Conservation (phyloP, 2,329 filamentous ascomycete genomes). For the Alternaria novae-zelandiae region DNA sequence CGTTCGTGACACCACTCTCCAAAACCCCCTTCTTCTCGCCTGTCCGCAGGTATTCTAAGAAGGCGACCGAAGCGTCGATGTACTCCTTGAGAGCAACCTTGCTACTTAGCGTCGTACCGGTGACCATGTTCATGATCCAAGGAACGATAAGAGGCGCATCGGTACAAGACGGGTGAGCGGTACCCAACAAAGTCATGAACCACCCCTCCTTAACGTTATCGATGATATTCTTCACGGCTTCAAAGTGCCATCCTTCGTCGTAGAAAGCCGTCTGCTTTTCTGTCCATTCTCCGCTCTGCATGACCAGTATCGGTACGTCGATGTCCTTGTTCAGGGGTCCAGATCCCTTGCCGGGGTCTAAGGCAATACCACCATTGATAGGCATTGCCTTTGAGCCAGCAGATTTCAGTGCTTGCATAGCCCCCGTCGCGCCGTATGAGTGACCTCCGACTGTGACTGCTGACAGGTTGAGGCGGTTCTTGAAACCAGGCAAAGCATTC, state of each 20-base stretch:
- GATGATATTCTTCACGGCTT: slow-evolving; percentile 65
- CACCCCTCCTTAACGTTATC: slow-evolving; percentile 55
- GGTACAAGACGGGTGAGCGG: slow-evolving; percentile 68
- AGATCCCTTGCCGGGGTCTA: slow-evolving; percentile 71
- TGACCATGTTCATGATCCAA: slow-evolving; percentile 65
- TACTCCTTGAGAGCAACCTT: slow-evolving; percentile 65
- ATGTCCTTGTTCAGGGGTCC: slow-evolving; percentile 67
- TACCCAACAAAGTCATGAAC: slow-evolving; percentile 53
- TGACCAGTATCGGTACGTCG: slow-evolving; percentile 63
- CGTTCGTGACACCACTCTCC: slow-evolving; percentile 55
- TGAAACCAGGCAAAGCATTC: slow-evolving; percentile 56
- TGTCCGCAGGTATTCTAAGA: slow-evolving; percentile 57
- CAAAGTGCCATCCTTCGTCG: slow-evolving; percentile 66
- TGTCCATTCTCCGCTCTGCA: slow-evolving; percentile 72
- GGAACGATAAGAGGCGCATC: slow-evolving; percentile 71
- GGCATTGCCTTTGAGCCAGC: slow-evolving; percentile 53
- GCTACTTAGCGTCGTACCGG: slow-evolving; percentile 65
- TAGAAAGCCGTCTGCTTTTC: slow-evolving; percentile 64
- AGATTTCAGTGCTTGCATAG: slow-evolving; percentile 64
- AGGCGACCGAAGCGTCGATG: slow-evolving; percentile 64
- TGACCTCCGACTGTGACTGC: slow-evolving; percentile 67
- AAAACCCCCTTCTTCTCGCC: slow-evolving; percentile 57
- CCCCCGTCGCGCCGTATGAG: slow-evolving; percentile 70
- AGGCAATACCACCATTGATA: slow-evolving; percentile 64
- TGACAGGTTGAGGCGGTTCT: slow-evolving; percentile 60